Evolutionary conservation across 2,329 filamentous ascomycete genomes (phyloP), one percentile per base, ranked within the genome.

Genomic region (Sphaerostilbella broomeana): DNA sequence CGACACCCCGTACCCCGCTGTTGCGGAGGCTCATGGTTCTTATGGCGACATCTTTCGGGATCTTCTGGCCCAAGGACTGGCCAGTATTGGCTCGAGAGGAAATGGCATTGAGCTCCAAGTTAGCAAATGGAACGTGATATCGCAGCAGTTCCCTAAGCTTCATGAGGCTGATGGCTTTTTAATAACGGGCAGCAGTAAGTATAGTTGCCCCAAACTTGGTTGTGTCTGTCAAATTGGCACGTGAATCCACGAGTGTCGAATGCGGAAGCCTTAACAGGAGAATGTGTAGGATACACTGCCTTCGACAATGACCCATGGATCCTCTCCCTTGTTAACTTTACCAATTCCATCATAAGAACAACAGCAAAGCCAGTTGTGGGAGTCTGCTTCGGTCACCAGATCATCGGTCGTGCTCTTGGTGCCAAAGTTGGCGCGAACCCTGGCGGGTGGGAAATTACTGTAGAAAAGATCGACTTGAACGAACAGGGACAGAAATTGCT

Each of bases 301-400:
- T 68, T 65, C 36, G 51, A 53, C 7, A 51, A 68, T 25, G 54
- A 62, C 11, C 43, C 53, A 4, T 69, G 65, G 66, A 67, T 69
- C n/a, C 12, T 63, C 5, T 47, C 50, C 7, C 5, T 70, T 4
- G 58, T 59, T 4, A 52, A 58, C 11, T 69, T 58, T 43, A 51
- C 65, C 6, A 46, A 45, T 11, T 41, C 47, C 6, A 47, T 56
- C 5, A 50, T 55, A 26, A 45, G 43, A 4, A 51, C 47, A 6
- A 57, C 52, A 4, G 47, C 50, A 9, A 49, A 55, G 18, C 63
- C 58, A 0, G 51, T 69, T 2, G 52, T 69, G 3, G 67, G 67
- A 0, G 61, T 69, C n/a, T 70, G 67, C 43, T 70, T 68, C 40
- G 67, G 67, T 1, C 67, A 70, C 35, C 66, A 70, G 37, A 65